A percentile compares a stretch with the other conserved stretches of the same genome.
Conservation (phyloP, 805 yeast genomes). For the Starmerella bombicola region DNA sequence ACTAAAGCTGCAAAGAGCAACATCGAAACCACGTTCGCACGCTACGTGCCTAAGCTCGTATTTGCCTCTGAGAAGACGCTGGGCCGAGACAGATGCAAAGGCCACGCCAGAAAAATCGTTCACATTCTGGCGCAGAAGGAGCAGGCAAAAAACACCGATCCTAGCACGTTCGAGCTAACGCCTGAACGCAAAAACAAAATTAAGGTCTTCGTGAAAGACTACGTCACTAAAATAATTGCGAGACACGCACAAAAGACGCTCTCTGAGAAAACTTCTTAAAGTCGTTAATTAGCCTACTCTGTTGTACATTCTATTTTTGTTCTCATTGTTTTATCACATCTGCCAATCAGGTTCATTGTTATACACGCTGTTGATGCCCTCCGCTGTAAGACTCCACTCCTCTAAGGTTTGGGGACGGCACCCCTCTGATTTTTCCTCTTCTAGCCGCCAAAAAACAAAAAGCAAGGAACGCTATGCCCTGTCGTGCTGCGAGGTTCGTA, state of each 20-base stretch:
- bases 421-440: constrained; percentile 1
- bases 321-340: too few relatives aligned
- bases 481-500: too few relatives aligned
- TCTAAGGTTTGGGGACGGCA: too few relatives aligned
- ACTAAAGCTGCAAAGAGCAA: not conserved
- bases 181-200: constrained; percentile 58
- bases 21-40: constrained; percentile 40
- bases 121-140: constrained; percentile 56
- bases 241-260: constrained; percentile 7
- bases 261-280: not conserved
- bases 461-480: too few relatives aligned
- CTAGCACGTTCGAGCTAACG: constrained; percentile 40
- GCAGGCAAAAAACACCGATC: constrained; percentile 17
- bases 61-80: constrained; percentile 52
- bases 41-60: constrained; percentile 65
- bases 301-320: too few relatives aligned
- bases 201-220: constrained; percentile 42
- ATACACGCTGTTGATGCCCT: too few relatives aligned
- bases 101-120: constrained; percentile 69
- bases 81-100: constrained; percentile 61
- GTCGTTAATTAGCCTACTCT: too few relatives aligned
- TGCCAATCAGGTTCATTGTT: too few relatives aligned
- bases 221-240: constrained; percentile 22
- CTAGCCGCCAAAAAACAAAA: not conserved
- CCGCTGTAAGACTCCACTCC: too few relatives aligned